Evolutionary conservation across 2,329 filamentous ascomycete species (phyloP), one percentile per base, ranked within the genome.

Genomic region (Fusarium compactum): DNA sequence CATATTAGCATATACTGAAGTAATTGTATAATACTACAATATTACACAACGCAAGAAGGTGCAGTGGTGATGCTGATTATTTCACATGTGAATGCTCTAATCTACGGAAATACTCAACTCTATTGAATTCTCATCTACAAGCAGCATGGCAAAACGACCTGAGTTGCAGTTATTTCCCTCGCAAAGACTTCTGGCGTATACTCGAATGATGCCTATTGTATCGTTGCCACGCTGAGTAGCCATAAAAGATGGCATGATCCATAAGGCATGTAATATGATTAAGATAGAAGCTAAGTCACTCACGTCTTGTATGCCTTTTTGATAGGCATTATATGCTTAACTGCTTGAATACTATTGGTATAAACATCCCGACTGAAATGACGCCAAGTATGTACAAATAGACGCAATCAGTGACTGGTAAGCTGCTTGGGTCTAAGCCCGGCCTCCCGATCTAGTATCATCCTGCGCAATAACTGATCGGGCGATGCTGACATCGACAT

Each of bases 371-470:
- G 16, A 52, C 18, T 43, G 8, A 14, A n/a, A 22, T 20, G 18
- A 34, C 14, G n/a, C 14, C 11, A 11, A 27, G 41, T 8, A 25
- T 27, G 22, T 27, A 40, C 24, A 53, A 25, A 53, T 38, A 22
- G 9, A 29, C 18, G 14, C 8, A 14, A 34, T 53, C 12, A 53
- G n/a, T 53, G 32, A 22, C 30, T 38, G n/a, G 46, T 25, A 22
- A 56, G 56, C 32, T 48, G 58, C 38, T 65, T 74, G 6, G 74
- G 72, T 38, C 72, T 74, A 18, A 76, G 55, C 9, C 53, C 64
- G 25, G 72, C 74, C 46, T 76, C 74, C 25, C 74, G 70, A 53
- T 76, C 74, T 16, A 76, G 54, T 29, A 76, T 69, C 74, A 76
- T 76, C 34, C 72, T 67, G 32, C 74, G 73, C 30, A 76, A 65